These are phyloP conservation scores for Globisporangium barbulae DNA, from an alignment of 352 stramenopile genomes.

Conservation along the genomic window DNA sequence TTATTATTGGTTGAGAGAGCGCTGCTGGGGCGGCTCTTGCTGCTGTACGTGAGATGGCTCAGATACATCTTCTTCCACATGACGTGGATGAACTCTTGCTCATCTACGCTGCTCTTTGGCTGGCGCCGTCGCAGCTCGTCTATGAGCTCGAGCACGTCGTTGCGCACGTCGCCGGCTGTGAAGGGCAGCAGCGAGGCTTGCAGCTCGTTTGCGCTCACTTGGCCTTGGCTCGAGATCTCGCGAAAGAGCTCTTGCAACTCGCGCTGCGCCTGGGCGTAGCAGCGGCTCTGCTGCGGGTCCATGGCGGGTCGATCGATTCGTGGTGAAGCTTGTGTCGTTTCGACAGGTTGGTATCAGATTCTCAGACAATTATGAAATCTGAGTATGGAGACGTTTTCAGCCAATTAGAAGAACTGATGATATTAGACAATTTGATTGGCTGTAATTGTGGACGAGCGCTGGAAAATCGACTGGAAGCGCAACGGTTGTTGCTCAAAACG, in stretches of 20 bases:
- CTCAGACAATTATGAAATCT: neutral
- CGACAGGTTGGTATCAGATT: neutral
- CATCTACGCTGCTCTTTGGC: constrained; percentile 32
- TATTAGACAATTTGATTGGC: constrained; percentile 28
- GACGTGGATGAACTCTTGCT: constrained; percentile 58
- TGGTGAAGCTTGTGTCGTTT: constrained; percentile 19
- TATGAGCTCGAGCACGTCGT: constrained; percentile 52
- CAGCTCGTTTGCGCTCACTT: constrained; percentile 40
- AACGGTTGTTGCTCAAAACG: constrained; percentile 10
- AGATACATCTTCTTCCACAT: constrained; percentile 72
- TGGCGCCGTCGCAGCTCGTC: constrained; percentile 43
- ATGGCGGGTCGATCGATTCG: constrained; percentile 19
- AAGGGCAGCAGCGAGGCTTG: constrained; percentile 48
- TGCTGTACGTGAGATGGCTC: constrained; percentile 34
- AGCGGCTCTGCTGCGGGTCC: constrained; percentile 43
- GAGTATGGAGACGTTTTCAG: constrained; percentile 1
- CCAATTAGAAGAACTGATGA: constrained; percentile 11
- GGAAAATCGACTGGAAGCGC: constrained; percentile 23
- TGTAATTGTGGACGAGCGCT: constrained; percentile 22
- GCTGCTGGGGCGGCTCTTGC: constrained; percentile 11
- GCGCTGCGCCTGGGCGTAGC: constrained; percentile 42
- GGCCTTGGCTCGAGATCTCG: constrained; percentile 47
- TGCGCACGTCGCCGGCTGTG: constrained; percentile 51
- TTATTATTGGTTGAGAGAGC: neutral
- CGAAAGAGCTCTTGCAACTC: constrained; percentile 61